Evolutionary conservation across 1,139 yeast species (phyloP), one percentile per base, ranked within the genome.

Genomic region (Geotrichum fermentans): DNA sequence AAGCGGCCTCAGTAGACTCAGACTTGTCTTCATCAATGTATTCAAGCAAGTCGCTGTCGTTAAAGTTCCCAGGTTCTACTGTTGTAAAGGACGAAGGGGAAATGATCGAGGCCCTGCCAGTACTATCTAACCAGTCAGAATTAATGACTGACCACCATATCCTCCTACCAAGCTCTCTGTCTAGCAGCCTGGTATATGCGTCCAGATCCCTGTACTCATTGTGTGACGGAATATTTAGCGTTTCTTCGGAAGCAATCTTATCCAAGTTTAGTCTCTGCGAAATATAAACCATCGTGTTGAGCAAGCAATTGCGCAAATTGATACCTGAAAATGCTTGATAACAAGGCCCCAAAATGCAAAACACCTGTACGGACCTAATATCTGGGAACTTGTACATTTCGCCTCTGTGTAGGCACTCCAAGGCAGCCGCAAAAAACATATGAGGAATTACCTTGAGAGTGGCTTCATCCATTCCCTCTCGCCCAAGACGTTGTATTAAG

Each of bases 141-240:
- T 58, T 60, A 6, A 67, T 61, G 22, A 68, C 56, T 1, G 61
- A 39, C 72, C 72, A 69, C 69, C 71, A 67, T n/a, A 64, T 56
- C 26, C 68, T 40, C 21, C 67, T 56, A 34, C 65, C 61, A 14
- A 65, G 45, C 40, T 66, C 69, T 26, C 60, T 53, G 26, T 64
- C 65, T 22, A 58, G 44, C 43, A 54, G 47, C 39, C 51, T 46
- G 32, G 51, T 42, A 2, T 50, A 45, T 20, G 52, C 42, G 22
- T 49, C 51, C 20, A 40, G 42, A 18, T 49, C 55, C 5, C 49
- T 43, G 43, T 35, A 42, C 18, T 49, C 52, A 8, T 33, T 42
- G 20, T 52, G 47, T 28, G 29, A 22, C 10, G 18, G 28, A 26
- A 47, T 13, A 16, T 43, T 40, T 10, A 51, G 42, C 10, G 26